Evolutionary conservation across 345 rosid genomes (phyloP), one percentile per base, ranked within the genome.

Genomic region (Isatis tinctoria): DNA sequence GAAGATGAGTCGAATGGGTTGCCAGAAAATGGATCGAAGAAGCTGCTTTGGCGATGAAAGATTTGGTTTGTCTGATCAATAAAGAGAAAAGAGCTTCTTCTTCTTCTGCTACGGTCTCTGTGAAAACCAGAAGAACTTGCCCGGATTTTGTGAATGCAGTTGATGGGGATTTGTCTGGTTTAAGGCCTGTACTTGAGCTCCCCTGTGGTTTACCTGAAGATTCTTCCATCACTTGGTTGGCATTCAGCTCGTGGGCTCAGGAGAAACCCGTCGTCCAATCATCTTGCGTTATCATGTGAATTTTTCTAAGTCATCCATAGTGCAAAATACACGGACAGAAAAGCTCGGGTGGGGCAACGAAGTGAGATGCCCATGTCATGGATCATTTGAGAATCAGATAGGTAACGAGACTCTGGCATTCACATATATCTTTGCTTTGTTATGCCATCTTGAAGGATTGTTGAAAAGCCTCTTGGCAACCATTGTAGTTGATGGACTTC

Each of bases 181-280:
- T 47, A 45, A 76, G 76, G 60, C 73, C 43, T 47, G 65, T 84
- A 61, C 87, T 94, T 49, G 86, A 84, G 48, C 74, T 94, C 18
- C 97, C 95, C 0, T 91, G 98, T 77, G 98, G 96, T 66, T 82
- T 91, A 3, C 62, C 68, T 65, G 88, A 87, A 80, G 96, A 83
- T 73, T 94, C 97, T 58, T 91, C 97, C 8, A 57, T 89, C 60
- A 85, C 98, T 35, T 94, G 41, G 84, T 94, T 49, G 97, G 93
- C 66, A 73, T 86, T 76, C 86, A 83, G 67, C 82, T 94, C 13
- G 16, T 74, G 36, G 89, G 96, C 70, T 85, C 86, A 1, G 85
- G 66, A 41, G 90, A 85, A 70, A 39, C 72, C 4, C 73, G 57
- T 20, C 82, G 81, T 60, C 82, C 96, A 8, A 48, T 87, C 9